Evolutionary conservation across 805 yeast genomes (phyloP).

Genomic region (Ogataea paradorogensis): DNA sequence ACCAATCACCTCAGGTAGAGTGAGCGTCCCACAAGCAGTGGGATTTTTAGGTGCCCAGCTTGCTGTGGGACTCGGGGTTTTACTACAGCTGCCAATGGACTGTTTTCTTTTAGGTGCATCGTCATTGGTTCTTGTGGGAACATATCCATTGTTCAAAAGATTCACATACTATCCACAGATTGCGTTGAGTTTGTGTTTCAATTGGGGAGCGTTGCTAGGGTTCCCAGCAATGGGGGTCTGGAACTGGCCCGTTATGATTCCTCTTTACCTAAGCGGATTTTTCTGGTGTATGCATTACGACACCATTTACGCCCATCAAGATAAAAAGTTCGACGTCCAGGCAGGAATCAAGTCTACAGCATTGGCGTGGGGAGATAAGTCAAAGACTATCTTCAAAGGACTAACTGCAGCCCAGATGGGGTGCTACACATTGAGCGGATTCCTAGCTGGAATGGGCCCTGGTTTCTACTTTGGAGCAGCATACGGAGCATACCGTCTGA

Average conservation of each 20-base stretch:
- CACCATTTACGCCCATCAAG: constrained; percentile 97
- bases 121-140: constrained; percentile 72
- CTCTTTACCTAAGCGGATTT: constrained; percentile 72
- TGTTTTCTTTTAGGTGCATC: constrained; percentile 82
- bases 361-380: constrained; percentile 82
- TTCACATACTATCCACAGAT: constrained; percentile 95
- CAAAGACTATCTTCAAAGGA: constrained; percentile 66
- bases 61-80: constrained; percentile 65
- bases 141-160: constrained; percentile 91
- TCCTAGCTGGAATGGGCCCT: constrained; percentile 79
- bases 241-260: constrained; percentile 70
- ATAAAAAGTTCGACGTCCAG: constrained; percentile 76
- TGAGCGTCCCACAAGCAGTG: constrained; percentile 65
- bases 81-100: constrained; percentile 70
- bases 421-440: constrained; percentile 64
- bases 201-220: constrained; percentile 93
- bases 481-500: constrained; percentile 66
- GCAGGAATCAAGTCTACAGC: constrained; percentile 98
- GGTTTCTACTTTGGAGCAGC: constrained; percentile 69
- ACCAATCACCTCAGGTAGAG: constrained; percentile 90
- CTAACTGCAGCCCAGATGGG: constrained; percentile 67
- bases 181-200: constrained; percentile 74
- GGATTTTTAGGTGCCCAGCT: constrained; percentile 73
- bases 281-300: constrained; percentile 96
- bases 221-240: constrained; percentile 95